Conservation (phyloP, 208 protist species). For the Naegleria lovaniensis region DNA sequence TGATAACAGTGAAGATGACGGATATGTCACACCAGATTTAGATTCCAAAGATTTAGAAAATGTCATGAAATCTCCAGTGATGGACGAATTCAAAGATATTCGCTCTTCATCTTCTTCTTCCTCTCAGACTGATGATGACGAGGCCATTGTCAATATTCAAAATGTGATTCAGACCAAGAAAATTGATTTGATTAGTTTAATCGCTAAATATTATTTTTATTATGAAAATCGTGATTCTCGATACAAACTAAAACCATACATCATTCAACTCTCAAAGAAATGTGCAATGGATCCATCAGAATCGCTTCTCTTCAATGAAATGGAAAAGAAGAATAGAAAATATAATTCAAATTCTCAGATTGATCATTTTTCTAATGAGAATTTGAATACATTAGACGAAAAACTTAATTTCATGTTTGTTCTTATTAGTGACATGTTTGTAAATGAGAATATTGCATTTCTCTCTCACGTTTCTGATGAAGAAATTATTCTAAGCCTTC, state of each 20-base stretch:
- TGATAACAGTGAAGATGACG: not conserved
- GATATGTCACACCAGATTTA: not conserved
- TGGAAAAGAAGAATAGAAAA: not conserved
- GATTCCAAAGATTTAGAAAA: not conserved
- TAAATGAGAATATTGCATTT: slow-evolving; percentile 1
- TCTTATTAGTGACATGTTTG: not conserved
- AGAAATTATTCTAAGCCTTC: not conserved
- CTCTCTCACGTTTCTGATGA: not conserved
- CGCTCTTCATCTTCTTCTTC: no score
- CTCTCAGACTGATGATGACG: not conserved
- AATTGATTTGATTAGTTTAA: not conserved
- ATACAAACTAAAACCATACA: not conserved
- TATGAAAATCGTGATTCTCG: not conserved
- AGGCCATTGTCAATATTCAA: not conserved
- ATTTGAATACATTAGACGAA: not conserved
- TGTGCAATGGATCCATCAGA: not conserved
- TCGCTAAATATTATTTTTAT: slow-evolving; percentile 16
- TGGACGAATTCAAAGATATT: not conserved
- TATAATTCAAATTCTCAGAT: not conserved
- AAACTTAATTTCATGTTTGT: not conserved
- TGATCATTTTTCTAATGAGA: not conserved
- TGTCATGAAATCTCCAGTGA: not conserved
- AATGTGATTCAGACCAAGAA: not conserved
- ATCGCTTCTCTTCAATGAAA: not conserved
- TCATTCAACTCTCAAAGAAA: not conserved